Percentiles rank a stretch among this genome's conserved stretches.
Evolutionary conservation across 139 green algal species (phyloP).

Genomic region (Desmodesmus armatus): DNA sequence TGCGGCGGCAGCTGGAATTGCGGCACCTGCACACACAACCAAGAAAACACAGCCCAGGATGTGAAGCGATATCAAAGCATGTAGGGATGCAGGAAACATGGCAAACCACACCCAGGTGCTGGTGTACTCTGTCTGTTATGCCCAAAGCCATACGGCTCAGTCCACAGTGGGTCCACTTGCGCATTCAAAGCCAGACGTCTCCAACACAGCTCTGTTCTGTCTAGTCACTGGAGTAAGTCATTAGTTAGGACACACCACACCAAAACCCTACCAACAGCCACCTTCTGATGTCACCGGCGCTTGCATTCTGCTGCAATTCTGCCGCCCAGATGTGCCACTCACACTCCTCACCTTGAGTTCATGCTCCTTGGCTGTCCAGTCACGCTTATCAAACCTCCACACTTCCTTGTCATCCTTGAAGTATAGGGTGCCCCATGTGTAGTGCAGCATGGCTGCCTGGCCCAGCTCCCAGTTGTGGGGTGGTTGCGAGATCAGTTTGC

Average conservation of each 20-base stretch:
- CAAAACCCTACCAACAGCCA: too few relatives aligned
- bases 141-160: too few relatives aligned
- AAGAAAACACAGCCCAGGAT: slow-evolving; percentile 1
- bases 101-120: not conserved
- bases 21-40: slow-evolving; percentile 56
- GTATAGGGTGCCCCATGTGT: slow-evolving; percentile 86
- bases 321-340: too few relatives aligned
- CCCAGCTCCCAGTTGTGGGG: slow-evolving; percentile 79
- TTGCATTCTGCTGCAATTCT: too few relatives aligned
- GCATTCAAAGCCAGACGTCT: too few relatives aligned
- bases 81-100: not conserved
- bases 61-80: not conserved
- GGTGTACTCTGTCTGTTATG: too few relatives aligned
- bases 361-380: slow-evolving; percentile 61
- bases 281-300: too few relatives aligned
- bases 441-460: slow-evolving; percentile 85
- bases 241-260: too few relatives aligned
- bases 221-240: too few relatives aligned
- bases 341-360: slow-evolving; percentile 60
- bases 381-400: slow-evolving; percentile 88
- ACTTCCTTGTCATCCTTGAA: slow-evolving; percentile 67
- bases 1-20: slow-evolving; percentile 60
- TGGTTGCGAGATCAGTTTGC: slow-evolving; percentile 84
- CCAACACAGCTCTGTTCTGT: too few relatives aligned
- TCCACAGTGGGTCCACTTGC: too few relatives aligned